Evolutionary conservation across 164 flowering plant genomes (phyloP).

Genomic region (Kalanchoe fedtschenkoi): DNA sequence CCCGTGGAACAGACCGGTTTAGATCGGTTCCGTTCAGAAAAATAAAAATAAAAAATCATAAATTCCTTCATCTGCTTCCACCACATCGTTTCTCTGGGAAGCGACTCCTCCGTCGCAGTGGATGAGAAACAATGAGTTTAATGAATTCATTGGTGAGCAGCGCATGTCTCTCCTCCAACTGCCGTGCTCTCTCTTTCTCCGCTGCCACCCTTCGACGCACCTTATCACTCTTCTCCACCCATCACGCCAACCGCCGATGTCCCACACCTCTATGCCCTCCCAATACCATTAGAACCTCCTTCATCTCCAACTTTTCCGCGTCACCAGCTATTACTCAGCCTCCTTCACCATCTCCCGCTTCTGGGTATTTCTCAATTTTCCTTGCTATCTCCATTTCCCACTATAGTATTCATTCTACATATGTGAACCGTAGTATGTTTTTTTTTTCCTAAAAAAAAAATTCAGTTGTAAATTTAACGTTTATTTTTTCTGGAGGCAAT

Average conservation of each 20-base stretch:
- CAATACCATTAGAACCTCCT: slow-evolving; percentile 3
- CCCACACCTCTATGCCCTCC: slow-evolving; percentile 2
- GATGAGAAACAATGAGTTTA: slow-evolving; percentile 4
- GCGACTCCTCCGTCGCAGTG: no score
- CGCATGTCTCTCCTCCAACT: slow-evolving; percentile 16
- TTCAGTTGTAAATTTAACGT: neutral
- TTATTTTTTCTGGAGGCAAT: neutral
- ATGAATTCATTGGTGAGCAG: slow-evolving; percentile 13
- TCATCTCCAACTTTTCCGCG: neutral
- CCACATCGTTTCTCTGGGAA: no score
- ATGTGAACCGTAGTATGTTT: no score
- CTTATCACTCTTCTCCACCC: slow-evolving; percentile 12
- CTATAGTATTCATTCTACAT: no score
- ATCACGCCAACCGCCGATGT: slow-evolving; percentile 4
- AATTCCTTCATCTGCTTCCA: no score
- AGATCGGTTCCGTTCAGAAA: no score
- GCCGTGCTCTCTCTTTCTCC: slow-evolving; percentile 17
- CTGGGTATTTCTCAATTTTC: neutral
- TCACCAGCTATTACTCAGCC: neutral
- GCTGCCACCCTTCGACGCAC: slow-evolving; percentile 23
- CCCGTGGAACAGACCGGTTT: no score
- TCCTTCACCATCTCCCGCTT: neutral
- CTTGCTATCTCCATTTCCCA: neutral
- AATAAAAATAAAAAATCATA: no score
- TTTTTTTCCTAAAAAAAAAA: no score